Evolutionary conservation across 2,329 filamentous ascomycete genomes (phyloP), one percentile per base, ranked within the genome.

Genomic region (Apiospora phragmitis): DNA sequence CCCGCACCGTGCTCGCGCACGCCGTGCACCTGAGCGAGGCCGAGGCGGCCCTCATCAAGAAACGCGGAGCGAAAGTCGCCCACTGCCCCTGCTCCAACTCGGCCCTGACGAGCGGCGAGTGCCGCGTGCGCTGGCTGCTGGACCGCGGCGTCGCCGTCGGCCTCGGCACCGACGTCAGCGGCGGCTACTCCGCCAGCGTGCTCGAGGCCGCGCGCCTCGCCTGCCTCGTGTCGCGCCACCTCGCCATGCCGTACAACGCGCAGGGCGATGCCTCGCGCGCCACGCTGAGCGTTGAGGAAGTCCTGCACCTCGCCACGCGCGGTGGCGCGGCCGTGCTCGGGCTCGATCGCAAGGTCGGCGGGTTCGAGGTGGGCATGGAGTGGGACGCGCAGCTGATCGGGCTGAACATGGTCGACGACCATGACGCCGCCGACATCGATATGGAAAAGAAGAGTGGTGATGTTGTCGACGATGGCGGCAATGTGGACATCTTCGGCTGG

Each of bases 41-140:
- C 0, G 95, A 98, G 81, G 88, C 89, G 0, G 79, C 79, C 12
- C 81, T 95, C 14, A 88, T 98, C 69, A 88, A 88, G 0, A 71
- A 77, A 2, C 84, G 91, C 0, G 82, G 87, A 4, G 85, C 90
- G 5, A 94, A 93, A 75, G 87, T 98, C 24, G 89, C 89, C 6
- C 95, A 98, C 81, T 98, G 95, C 79, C 95, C 95, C 0, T 93
- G 92, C 69, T 94, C 91, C 75, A 99, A 99, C 81, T 91, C 90
- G 7, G 90, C 93, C 0, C 85, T 99, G 67, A 93, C 93, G 1
- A 94, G 90, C 41, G 96, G 96, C 0, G 87, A 91, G 67, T 93
- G 93, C 11, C 90, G 89, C 4, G 91, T 99, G 1, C 87, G 95
- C 24, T 88, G 88, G 81, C 80, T 97, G 75, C 85, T 97, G 68